phyloP scores from a whole-genome alignment of 495 filamentous ascomycete genomes.

The Jackrogersella minutella region DNA sequence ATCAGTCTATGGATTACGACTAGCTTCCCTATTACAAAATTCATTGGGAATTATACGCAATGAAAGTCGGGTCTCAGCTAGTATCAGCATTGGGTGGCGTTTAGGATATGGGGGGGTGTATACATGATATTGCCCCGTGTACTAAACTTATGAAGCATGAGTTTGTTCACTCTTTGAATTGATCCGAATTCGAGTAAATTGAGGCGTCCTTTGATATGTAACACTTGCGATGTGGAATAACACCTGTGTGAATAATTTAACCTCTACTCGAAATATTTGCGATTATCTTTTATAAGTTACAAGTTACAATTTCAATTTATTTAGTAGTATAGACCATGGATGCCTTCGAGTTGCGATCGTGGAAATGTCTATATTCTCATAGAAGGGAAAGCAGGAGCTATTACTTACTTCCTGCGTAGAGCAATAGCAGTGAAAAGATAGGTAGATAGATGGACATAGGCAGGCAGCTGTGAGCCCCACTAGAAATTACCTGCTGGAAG shows the following conservation, averaged over 20 bases:
- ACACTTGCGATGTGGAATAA: not conserved
- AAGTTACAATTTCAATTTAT: too few species aligned
- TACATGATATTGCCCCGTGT: not conserved
- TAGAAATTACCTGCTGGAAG: too few species aligned
- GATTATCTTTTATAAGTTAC: too few species aligned
- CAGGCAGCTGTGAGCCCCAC: conserved; percentile 4
- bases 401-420: too few species aligned
- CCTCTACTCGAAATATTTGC: too few species aligned
- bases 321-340: too few species aligned
- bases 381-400: not conserved
- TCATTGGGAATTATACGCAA: not conserved
- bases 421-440: too few species aligned
- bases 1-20: not conserved
- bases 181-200: not conserved
- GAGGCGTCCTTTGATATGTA: not conserved
- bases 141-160: not conserved
- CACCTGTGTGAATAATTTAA: not conserved
- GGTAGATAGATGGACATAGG: not conserved
- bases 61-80: not conserved
- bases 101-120: conserved; percentile 24
- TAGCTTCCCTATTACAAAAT: not conserved
- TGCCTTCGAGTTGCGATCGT: too few species aligned
- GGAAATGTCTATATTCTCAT: too few species aligned
- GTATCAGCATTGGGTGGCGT: conserved; percentile 31
- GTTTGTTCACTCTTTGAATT: not conserved